Base-by-base conservation (phyloP, 2,329 filamentous ascomycete species). In the Hymenoscyphus occultus region DNA sequence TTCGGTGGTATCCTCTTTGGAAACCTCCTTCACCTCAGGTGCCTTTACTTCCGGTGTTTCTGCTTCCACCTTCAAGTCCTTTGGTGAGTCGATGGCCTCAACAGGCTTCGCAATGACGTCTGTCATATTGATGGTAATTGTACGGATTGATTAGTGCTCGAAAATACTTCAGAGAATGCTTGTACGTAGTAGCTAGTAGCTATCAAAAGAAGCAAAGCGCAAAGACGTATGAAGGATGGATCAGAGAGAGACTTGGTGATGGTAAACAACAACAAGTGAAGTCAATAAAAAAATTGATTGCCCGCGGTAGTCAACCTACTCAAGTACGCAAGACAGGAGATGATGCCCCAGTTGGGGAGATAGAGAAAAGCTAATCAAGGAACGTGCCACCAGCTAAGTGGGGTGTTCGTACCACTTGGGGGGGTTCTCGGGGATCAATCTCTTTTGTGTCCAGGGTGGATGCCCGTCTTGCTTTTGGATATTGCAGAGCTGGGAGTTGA, bases 301-400 rank as follows among this genome's bases (percentile, higher is more conserved):
- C 12, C 13, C 22, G 12, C 5, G 19, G 35, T 14, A 3, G 45
- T 35, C 9, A 22, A 39, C 22, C 40, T 32, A 56, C 60, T 62
- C 28, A n/a, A 40, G 48, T 62, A 56, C 40, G 60, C 60, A 42
- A 56, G 60, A 62, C 31, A 62, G 39, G 39, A 56, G 40, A 62
- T 62, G 60, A 56, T n/a, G 10, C 40, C 39, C 35, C 60, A 48
- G 19, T 56, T 62, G 22, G 19, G 60, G 31, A 35, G 40, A 51
- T 28, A 51, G 45, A 51, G 45, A 51, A n/a, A 51, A 51, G n/a
- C 45, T 51, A 51, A 51, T 28, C 19, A 54, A 39, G 48, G 60
- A 62, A 62, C 60, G 31, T 62, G 48, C 60, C 48, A 16, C 19
- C 45, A 22, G n/a, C 45, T 51, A 51, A 51, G 45, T 51, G 54